Percentiles rank a stretch among this genome's conserved stretches.
Evolutionary conservation across 2,329 filamentous ascomycete genomes (phyloP).

Genomic region (Cladosporium austrohemisphaericum): DNA sequence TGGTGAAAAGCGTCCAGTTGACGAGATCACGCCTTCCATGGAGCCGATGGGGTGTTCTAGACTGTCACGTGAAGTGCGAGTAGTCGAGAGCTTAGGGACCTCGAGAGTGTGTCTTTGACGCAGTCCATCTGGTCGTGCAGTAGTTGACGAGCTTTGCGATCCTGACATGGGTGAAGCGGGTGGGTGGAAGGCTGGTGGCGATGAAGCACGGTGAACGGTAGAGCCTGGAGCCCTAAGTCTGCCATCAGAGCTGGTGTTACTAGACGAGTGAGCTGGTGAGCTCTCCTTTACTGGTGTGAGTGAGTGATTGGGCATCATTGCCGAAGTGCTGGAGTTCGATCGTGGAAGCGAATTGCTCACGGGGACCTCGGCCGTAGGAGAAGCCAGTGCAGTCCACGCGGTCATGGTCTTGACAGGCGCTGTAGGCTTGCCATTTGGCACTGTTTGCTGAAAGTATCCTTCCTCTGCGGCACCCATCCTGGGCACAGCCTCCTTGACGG

Average conservation of each 20-base stretch:
- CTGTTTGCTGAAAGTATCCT: slow-evolving; percentile 42
- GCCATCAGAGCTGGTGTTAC: slow-evolving; percentile 17
- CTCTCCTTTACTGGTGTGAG: slow-evolving; percentile 30
- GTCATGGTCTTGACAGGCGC: slow-evolving; percentile 32
- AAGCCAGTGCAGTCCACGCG: slow-evolving; percentile 17
- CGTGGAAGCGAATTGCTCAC: slow-evolving; percentile 18
- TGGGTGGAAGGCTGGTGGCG: slow-evolving; percentile 36
- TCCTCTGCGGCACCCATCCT: slow-evolving; percentile 38
- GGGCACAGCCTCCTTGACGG: slow-evolving; percentile 25
- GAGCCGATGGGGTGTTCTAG: slow-evolving; percentile 37
- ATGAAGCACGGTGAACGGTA: slow-evolving; percentile 32
- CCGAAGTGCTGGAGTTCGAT: slow-evolving; percentile 20
- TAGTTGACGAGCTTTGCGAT: slow-evolving; percentile 39
- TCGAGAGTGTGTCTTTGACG: slow-evolving; percentile 86
- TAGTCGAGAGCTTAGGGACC: slow-evolving; percentile 67
- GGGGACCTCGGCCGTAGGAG: slow-evolving; percentile 19
- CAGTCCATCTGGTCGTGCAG: slow-evolving; percentile 54
- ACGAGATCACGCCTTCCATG: slow-evolving; percentile 58
- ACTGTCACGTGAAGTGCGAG: slow-evolving; percentile 69
- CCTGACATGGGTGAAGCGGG: slow-evolving; percentile 48
- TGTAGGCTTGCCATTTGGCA: slow-evolving; percentile 35
- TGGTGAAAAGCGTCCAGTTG: slow-evolving; percentile 80
- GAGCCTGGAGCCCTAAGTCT: slow-evolving; percentile 27
- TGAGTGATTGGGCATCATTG: slow-evolving; percentile 22
- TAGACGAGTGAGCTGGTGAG: slow-evolving; percentile 21